These are phyloP conservation scores for Akebia trifoliata DNA, from an alignment of 164 flowering plant genomes.

Conservation along the genomic window DNA sequence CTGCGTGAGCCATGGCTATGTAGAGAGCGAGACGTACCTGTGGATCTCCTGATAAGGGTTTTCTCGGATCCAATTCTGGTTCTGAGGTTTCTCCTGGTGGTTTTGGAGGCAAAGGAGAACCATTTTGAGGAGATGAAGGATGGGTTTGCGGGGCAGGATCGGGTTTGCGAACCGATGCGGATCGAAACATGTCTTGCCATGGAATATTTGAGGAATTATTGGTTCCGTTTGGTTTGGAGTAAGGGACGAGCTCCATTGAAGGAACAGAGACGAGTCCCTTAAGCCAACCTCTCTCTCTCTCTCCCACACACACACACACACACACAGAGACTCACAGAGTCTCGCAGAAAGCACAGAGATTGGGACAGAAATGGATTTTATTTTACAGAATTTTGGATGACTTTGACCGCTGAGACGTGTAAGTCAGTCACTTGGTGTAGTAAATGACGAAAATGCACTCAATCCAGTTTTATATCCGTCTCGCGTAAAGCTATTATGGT, in stretches of 20 bases:
- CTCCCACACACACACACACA: too few species aligned
- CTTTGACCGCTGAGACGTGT: too few species aligned
- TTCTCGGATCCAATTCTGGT: background rate
- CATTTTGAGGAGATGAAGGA: conserved; percentile 19
- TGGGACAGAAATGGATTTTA: too few species aligned
- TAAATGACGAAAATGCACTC: too few species aligned
- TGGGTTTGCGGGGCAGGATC: conserved; percentile 19
- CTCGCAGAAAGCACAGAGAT: too few species aligned
- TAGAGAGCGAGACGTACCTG: conserved; percentile 81
- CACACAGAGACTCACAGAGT: background rate
- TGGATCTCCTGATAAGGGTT: conserved; percentile 40
- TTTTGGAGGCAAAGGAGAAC: conserved; percentile 10
- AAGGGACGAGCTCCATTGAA: conserved; percentile 67
- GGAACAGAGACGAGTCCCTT: background rate
- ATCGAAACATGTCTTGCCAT: conserved; percentile 95
- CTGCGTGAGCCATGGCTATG: conserved; percentile 98
- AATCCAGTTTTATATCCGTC: too few species aligned
- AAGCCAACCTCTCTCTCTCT: conserved; percentile 4
- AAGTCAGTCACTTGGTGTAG: too few species aligned
- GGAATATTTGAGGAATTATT: conserved; percentile 34
- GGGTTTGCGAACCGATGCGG: conserved; percentile 68
- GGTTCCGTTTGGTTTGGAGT: conserved; percentile 31
- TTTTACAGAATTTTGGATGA: too few species aligned
- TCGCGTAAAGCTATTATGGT: too few species aligned
- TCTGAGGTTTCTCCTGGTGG: conserved; percentile 11